Base-by-base conservation (phyloP, 345 rosid genomes). In the Syzygium oleosum region DNA sequence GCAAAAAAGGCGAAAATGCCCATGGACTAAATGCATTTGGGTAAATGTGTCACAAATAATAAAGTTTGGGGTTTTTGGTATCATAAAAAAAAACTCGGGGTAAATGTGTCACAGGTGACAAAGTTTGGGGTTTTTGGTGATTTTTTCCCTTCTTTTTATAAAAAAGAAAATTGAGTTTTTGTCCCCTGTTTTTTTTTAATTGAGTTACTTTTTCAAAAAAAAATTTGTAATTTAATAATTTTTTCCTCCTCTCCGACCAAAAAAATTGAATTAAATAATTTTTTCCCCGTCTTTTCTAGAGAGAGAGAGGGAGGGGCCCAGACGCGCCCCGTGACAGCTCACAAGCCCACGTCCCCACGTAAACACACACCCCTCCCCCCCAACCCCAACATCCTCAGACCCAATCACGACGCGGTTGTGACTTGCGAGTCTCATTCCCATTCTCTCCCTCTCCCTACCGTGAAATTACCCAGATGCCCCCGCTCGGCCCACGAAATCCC, bases 391-490 rank as follows among this genome's bases (percentile, higher is more conserved):
- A 43, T 43, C 46, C 46, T 43, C 46, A 53, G 65, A 12, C 65
- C 61, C 65, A 59, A 59, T 59, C 73, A n/a, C 73, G 73, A 61
- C 73, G 73, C 80, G 80, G 80, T 73, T 38, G 80, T 38, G 49
- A 25, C 49, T 19, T 73, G 27, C 8, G 80, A 38, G 49, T 19
- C 38, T 38, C 46, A 6, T 43, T 43, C 46, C 46, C 3, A 34
- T 5, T 73, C 80, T 73, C 27, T 43, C 46, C 6, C 46, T 43
- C 46, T 43, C 46, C 1, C 43, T 5, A 43, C 46, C 6, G 46
- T 4, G 27, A 10, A 73, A 21, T 73, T 34, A 73, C 85, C 12
- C 12, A 51, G 51, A 84, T 17, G 7, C 73, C 86, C 63, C 68
- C 29, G 9, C 73, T 85, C 86, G 51, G 43, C 1, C 86, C 52